Evolutionary conservation across 352 stramenopile species (phyloP).

Genomic region (Globisporangium paddicum): DNA sequence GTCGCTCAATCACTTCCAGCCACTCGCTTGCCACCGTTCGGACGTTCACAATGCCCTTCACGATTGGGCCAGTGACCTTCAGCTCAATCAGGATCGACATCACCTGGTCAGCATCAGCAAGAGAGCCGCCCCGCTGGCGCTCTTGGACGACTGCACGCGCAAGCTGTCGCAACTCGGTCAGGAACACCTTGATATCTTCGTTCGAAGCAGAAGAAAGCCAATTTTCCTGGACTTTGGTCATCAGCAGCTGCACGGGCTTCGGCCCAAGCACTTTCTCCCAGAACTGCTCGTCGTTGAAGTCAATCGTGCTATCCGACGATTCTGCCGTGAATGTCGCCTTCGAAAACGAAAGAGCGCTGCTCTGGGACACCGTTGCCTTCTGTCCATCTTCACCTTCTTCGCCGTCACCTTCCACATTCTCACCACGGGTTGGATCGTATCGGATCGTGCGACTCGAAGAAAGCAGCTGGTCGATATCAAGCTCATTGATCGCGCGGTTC

Average conservation of each 20-base stretch:
- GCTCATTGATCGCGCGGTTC: conserved; percentile 86
- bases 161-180: conserved; percentile 74
- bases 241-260: conserved; percentile 81
- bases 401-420: conserved; percentile 33
- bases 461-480: conserved; percentile 86
- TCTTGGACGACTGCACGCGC: conserved; percentile 80
- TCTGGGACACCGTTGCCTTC: conserved; percentile 40
- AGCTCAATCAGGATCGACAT: conserved; percentile 86
- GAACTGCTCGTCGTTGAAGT: conserved; percentile 90
- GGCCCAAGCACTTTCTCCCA: conserved; percentile 89
- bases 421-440: conserved; percentile 72
- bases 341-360: conserved; percentile 78
- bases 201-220: conserved; percentile 64
- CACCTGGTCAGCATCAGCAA: conserved; percentile 81
- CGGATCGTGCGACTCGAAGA: conserved; percentile 84
- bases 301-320: conserved; percentile 82
- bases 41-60: conserved; percentile 74
- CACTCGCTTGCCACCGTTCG: conserved; percentile 70
- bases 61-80: conserved; percentile 77
- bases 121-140: conserved; percentile 75
- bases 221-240: conserved; percentile 87
- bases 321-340: conserved; percentile 87
- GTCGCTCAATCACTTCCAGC: conserved; percentile 86
- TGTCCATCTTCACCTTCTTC: conserved; percentile 23
- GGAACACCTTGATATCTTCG: conserved; percentile 79